Conservation (phyloP, 768 basidiomycete genomes). For the Kwoniella shandongensis region DNA sequence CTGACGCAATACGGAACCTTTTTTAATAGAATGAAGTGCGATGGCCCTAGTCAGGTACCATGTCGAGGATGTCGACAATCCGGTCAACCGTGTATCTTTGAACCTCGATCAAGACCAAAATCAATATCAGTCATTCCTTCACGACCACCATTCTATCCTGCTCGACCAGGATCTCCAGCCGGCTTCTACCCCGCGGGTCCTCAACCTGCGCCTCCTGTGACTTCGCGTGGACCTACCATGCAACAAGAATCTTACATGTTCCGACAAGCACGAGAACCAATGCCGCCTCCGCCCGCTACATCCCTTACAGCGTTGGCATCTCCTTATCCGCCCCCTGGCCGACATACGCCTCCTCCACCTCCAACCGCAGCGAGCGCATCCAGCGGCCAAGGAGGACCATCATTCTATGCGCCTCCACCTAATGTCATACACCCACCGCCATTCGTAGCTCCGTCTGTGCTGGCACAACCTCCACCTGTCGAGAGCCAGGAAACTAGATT, state of each 20-base stretch:
- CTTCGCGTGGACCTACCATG: slow-evolving; percentile 21
- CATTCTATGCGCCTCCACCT: slow-evolving; percentile 19
- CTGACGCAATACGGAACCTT: neutral
- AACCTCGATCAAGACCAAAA: slow-evolving; percentile 45
- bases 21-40: slow-evolving; percentile 47
- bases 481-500: slow-evolving; percentile 23
- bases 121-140: slow-evolving; percentile 44
- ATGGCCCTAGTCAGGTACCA: slow-evolving; percentile 42
- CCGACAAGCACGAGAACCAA: slow-evolving; percentile 38
- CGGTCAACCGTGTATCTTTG: slow-evolving; percentile 41
- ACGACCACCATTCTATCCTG: slow-evolving; percentile 36
- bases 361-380: neutral
- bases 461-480: neutral
- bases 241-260: slow-evolving; percentile 29
- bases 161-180: slow-evolving; percentile 33
- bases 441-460: slow-evolving; percentile 2
- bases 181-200: slow-evolving; percentile 41
- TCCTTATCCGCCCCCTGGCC: slow-evolving; percentile 22
- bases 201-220: slow-evolving; percentile 43
- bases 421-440: slow-evolving; percentile 18
- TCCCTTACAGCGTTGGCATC: slow-evolving; percentile 30
- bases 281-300: slow-evolving; percentile 40
- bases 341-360: slow-evolving; percentile 24
- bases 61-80: slow-evolving; percentile 47
- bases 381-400: no score